phyloP scores from a whole-genome alignment of 2,329 filamentous ascomycete genomes.

The Sarocladiaceae sp. region DNA sequence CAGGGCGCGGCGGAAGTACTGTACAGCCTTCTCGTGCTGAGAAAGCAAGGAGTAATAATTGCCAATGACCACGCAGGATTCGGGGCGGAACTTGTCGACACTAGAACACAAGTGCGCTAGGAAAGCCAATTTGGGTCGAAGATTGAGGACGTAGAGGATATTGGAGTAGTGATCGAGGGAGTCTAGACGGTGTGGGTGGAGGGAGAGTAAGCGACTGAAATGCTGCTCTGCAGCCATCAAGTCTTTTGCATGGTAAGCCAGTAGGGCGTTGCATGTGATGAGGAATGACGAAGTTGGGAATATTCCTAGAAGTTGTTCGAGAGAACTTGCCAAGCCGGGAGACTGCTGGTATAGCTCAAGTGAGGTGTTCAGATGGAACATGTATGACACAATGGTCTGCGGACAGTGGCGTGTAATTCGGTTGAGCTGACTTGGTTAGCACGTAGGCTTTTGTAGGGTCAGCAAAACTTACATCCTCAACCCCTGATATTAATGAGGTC shows the following conservation, averaged over 20 bases:
- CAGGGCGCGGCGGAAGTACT: conserved; percentile 92
- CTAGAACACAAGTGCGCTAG: conserved; percentile 85
- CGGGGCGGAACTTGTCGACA: conserved; percentile 92
- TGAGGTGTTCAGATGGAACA: conserved; percentile 88
- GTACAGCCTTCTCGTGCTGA: conserved; percentile 94
- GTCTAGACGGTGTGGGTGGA: conserved; percentile 72
- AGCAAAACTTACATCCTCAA: conserved; percentile 68
- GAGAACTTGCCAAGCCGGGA: conserved; percentile 65
- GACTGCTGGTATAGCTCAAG: conserved; percentile 89
- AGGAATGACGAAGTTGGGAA: conserved; percentile 89
- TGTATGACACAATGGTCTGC: conserved; percentile 86
- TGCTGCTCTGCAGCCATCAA: conserved; percentile 63
- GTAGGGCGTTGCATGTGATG: conserved; percentile 80
- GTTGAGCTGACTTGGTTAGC: conserved; percentile 55
- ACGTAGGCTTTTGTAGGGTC: not conserved
- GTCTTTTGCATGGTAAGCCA: conserved; percentile 88
- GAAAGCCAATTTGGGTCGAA: conserved; percentile 85
- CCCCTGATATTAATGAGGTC: conserved; percentile 70
- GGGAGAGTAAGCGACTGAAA: conserved; percentile 76
- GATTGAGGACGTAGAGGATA: conserved; percentile 88
- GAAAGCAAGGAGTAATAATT: conserved; percentile 96
- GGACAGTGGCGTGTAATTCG: conserved; percentile 70
- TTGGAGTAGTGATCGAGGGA: conserved; percentile 95
- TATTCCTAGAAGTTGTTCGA: conserved; percentile 74
- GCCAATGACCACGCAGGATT: conserved; percentile 93